Percentiles rank a stretch among this genome's conserved stretches.
Evolutionary conservation across 768 basidiomycete species (phyloP).

Genomic region (Fomitopsis serialis): DNA sequence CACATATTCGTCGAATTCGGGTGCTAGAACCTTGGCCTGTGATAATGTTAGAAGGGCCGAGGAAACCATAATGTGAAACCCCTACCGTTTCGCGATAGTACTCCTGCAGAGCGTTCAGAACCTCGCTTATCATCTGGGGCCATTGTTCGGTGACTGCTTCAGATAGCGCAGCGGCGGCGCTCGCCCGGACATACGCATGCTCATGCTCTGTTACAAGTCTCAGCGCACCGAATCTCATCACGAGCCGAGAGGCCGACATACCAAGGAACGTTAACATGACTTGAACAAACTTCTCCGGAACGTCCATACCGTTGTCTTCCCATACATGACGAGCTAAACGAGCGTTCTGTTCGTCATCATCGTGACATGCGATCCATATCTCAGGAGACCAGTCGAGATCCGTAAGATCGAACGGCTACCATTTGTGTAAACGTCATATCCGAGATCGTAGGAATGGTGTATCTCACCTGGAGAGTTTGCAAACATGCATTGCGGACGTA

Average conservation of each 20-base stretch:
- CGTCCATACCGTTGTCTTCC: conserved; percentile 95
- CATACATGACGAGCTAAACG: conserved; percentile 76
- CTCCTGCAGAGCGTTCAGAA: conserved; percentile 51
- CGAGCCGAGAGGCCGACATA: conserved; percentile 22
- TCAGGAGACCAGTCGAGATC: conserved; percentile 91
- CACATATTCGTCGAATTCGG: conserved; percentile 92
- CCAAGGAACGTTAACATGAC: conserved; percentile 66
- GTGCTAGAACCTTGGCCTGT: conserved; percentile 79
- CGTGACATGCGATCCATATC: conserved; percentile 85
- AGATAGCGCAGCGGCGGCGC: conserved; percentile 66
- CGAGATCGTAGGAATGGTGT: conserved; percentile 8
- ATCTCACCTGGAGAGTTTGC: conserved; percentile 77
- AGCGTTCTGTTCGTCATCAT: conserved; percentile 85
- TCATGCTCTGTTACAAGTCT: conserved; percentile 53
- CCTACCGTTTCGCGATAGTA: conserved; percentile 83
- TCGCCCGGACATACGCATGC: conserved; percentile 73
- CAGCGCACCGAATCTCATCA: not conserved
- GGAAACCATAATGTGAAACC: not conserved
- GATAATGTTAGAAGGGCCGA: not conserved
- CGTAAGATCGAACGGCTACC: conserved; percentile 87
- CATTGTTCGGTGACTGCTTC: conserved; percentile 64
- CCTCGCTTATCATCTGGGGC: conserved; percentile 48
- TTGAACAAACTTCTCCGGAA: conserved; percentile 60
- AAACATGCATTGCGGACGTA: conserved; percentile 85
- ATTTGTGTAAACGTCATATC: not conserved